Evolutionary conservation across 192 early-diverging fungal species (phyloP).

Genomic region (Rhizophagus sp.): DNA sequence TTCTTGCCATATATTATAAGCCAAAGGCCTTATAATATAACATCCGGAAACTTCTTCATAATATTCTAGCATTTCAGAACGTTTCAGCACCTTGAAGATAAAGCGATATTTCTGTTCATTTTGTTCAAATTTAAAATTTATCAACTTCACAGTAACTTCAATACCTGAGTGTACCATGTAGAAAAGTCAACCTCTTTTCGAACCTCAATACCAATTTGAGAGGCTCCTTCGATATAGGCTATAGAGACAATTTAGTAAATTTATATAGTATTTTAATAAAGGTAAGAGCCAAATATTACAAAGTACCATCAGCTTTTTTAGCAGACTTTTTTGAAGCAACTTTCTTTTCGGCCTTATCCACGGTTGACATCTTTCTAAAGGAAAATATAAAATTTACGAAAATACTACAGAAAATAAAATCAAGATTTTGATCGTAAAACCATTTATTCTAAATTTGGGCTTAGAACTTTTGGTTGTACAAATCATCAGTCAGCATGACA

Average conservation of each 20-base stretch:
- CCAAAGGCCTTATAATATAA: conserved; percentile 96
- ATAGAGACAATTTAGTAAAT: background rate
- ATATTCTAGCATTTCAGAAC: conserved; percentile 97
- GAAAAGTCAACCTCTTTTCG: conserved; percentile 92
- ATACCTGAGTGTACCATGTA: conserved; percentile 88
- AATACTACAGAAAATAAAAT: no score
- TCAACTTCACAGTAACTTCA: background rate
- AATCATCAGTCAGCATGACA: no score
- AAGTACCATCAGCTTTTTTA: no score
- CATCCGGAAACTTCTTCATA: conserved; percentile 95
- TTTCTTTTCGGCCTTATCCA: no score
- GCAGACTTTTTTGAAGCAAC: no score
- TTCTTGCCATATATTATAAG: conserved; percentile 96
- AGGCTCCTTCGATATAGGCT: conserved; percentile 57
- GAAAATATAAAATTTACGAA: no score
- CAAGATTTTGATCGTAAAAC: no score
- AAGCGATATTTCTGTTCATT: background rate
- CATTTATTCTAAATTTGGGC: no score
- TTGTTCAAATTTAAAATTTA: background rate
- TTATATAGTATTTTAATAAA: no score
- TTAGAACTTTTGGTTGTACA: no score
- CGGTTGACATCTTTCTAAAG: no score
- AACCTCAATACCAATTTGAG: conserved; percentile 82
- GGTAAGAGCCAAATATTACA: no score
- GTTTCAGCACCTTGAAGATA: conserved; percentile 65